phyloP scores from a whole-genome alignment of 2,329 filamentous ascomycete species.

The Zymoseptoria brevis region DNA sequence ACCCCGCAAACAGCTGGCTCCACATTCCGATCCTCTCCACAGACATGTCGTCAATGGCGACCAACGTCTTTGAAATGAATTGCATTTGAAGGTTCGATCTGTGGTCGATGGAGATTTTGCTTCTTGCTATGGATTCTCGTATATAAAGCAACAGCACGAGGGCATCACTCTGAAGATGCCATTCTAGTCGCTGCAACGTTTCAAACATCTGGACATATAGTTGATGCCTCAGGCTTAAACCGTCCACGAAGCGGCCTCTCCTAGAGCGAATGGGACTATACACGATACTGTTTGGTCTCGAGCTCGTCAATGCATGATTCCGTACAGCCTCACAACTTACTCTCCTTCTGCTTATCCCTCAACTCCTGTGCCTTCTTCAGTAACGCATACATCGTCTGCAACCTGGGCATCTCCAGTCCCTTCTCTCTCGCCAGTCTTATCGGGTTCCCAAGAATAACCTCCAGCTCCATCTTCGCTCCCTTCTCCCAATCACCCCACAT shows the following conservation, averaged over 20 bases:
- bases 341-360: constrained; percentile 35
- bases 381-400: constrained; percentile 61
- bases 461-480: constrained; percentile 58
- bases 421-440: constrained; percentile 55
- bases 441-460: constrained; percentile 65
- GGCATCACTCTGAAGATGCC: too few species aligned
- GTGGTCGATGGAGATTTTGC: not conserved
- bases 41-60: not conserved
- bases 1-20: not conserved
- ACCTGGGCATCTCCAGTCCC: constrained; percentile 56
- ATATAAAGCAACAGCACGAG: not conserved
- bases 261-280: too few species aligned
- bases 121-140: not conserved
- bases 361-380: constrained; percentile 54
- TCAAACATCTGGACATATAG: too few species aligned
- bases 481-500: constrained; percentile 66
- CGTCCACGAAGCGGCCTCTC: too few species aligned
- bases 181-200: too few species aligned
- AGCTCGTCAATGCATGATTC: too few species aligned
- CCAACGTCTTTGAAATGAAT: not conserved
- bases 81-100: not conserved
- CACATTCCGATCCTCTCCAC: not conserved
- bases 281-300: too few species aligned
- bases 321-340: constrained; percentile 14
- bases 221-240: not conserved